These are phyloP conservation scores for Pleoardoris graminearum DNA, from an alignment of 2,329 filamentous ascomycete species.

Conservation along the genomic window DNA sequence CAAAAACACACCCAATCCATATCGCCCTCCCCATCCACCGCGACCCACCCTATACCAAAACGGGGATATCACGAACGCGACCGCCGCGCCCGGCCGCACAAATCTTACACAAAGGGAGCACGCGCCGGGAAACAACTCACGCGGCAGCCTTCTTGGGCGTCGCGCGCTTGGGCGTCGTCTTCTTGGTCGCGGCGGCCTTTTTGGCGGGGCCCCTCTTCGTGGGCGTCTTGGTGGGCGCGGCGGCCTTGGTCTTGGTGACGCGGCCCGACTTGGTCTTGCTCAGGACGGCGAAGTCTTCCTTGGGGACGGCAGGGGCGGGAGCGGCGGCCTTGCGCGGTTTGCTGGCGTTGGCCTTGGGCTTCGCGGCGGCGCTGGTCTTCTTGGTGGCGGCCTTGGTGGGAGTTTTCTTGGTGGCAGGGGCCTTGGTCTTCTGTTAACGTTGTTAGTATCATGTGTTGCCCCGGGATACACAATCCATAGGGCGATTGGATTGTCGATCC, in stretches of 20 bases:
- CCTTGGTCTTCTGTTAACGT: slow-evolving; percentile 31
- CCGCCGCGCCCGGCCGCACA: slow-evolving; percentile 25
- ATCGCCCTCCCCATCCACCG: no score
- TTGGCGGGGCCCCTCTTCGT: slow-evolving; percentile 47
- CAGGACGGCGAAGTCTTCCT: slow-evolving; percentile 68
- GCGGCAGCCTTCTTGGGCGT: slow-evolving; percentile 45
- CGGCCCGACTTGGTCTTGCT: slow-evolving; percentile 73
- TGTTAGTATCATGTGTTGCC: slow-evolving; percentile 14
- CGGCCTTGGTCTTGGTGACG: slow-evolving; percentile 38
- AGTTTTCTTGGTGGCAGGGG: slow-evolving; percentile 12
- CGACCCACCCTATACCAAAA: slow-evolving; percentile 5
- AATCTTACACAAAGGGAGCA: slow-evolving; percentile 28
- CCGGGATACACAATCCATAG: not conserved
- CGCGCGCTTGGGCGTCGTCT: slow-evolving; percentile 54
- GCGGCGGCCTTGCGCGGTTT: slow-evolving; percentile 50
- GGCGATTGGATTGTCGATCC: no score
- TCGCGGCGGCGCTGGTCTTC: slow-evolving; percentile 33
- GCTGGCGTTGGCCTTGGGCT: slow-evolving; percentile 53
- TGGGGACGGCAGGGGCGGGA: slow-evolving; percentile 64
- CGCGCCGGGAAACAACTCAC: slow-evolving; percentile 26
- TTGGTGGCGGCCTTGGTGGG: slow-evolving; percentile 34
- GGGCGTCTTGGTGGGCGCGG: slow-evolving; percentile 44
- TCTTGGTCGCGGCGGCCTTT: slow-evolving; percentile 44
- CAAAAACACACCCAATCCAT: not conserved
- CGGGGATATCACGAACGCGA: slow-evolving; percentile 39